These are phyloP conservation scores for Wickerhamomyces mucosus DNA, from an alignment of 805 yeast genomes.

Conservation along the genomic window DNA sequence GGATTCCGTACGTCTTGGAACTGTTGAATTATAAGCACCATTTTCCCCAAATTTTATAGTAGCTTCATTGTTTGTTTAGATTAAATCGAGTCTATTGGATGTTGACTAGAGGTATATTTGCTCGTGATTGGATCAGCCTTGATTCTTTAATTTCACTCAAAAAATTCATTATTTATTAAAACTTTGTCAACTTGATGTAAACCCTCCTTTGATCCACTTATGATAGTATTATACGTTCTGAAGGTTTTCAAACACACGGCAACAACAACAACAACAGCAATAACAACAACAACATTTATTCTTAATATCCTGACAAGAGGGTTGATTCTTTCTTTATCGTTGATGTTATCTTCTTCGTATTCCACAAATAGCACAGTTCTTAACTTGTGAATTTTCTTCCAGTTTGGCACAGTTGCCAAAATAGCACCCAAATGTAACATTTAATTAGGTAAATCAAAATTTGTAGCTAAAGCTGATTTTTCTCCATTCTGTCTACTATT, in stretches of 20 bases:
- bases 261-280: too few species aligned
- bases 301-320: conserved; percentile 67
- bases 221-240: conserved; percentile 62
- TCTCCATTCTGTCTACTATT: conserved; percentile 54
- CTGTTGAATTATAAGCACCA: too few species aligned
- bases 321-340: conserved; percentile 54
- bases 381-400: conserved; percentile 70
- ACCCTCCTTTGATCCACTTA: conserved; percentile 50
- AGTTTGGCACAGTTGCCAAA: conserved; percentile 82
- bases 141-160: conserved; percentile 65
- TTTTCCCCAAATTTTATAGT: too few species aligned
- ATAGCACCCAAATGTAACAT: conserved; percentile 92
- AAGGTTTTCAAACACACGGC: conserved; percentile 53
- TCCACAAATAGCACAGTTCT: conserved; percentile 91
- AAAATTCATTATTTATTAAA: conserved; percentile 66
- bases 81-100: too few species aligned
- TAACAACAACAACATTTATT: conserved; percentile 74
- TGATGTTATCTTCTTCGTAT: conserved; percentile 52
- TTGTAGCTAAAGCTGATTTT: conserved; percentile 67
- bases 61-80: too few species aligned
- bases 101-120: too few species aligned
- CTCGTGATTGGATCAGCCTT: conserved; percentile 30
- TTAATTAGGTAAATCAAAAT: conserved; percentile 91
- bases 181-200: conserved; percentile 38
- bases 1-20: conserved; percentile 30